Evolutionary conservation across 2,329 filamentous ascomycete genomes (phyloP).

Genomic region (Colletotrichum trifolii): DNA sequence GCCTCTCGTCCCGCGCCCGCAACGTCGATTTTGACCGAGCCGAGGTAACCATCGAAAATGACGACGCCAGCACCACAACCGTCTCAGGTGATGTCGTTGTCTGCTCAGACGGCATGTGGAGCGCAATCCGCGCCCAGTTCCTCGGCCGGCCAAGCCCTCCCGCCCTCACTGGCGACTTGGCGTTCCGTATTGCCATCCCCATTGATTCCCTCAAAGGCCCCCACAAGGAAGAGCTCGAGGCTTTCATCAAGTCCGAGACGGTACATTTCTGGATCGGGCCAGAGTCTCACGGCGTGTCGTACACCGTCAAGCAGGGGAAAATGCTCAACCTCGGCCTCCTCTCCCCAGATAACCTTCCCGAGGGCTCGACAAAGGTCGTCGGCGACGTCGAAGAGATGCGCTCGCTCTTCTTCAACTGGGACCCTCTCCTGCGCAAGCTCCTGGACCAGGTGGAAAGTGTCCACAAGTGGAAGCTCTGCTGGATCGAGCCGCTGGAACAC

Average conservation of each 20-base stretch:
- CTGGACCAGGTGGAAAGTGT: conserved; percentile 50
- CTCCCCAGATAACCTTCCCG: conserved; percentile 35
- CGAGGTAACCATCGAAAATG: conserved; percentile 44
- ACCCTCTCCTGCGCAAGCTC: conserved; percentile 48
- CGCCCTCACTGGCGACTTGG: conserved; percentile 64
- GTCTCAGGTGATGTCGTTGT: conserved; percentile 56
- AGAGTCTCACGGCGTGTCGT: conserved; percentile 60
- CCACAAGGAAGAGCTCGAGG: conserved; percentile 48
- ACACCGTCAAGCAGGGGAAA: conserved; percentile 54
- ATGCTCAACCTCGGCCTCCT: conserved; percentile 55
- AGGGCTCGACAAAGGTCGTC: conserved; percentile 37
- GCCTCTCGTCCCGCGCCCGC: conserved; percentile 24
- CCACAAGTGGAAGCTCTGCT: conserved; percentile 59
- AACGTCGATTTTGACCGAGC: conserved; percentile 28
- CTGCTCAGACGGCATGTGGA: conserved; percentile 61
- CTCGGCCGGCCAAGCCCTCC: conserved; percentile 56
- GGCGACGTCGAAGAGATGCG: conserved; percentile 49
- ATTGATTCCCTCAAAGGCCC: conserved; percentile 59
- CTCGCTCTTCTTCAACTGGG: conserved; percentile 49
- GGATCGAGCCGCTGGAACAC: conserved; percentile 50
- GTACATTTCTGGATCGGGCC: conserved; percentile 67
- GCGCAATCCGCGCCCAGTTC: conserved; percentile 55
- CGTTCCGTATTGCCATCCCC: conserved; percentile 63
- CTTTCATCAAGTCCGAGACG: conserved; percentile 57
- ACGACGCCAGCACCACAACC: conserved; percentile 36